phyloP scores from a whole-genome alignment of 306 rosid genomes.

The Rosa persica region DNA sequence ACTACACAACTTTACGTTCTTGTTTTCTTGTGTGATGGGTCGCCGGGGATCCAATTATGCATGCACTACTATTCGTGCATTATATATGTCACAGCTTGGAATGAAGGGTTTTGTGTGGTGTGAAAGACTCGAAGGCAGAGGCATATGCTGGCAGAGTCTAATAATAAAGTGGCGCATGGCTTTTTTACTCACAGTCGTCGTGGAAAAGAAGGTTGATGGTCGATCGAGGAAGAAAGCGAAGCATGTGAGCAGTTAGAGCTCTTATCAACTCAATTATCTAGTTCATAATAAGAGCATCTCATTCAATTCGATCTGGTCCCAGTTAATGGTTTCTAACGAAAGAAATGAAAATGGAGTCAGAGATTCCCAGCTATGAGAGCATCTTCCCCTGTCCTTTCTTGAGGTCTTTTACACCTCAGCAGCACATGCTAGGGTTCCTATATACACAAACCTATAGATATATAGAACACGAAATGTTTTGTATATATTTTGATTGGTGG shows the following conservation, averaged over 20 bases:
- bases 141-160: constrained; percentile 2
- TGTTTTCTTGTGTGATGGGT: constrained; percentile 34
- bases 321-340: background rate
- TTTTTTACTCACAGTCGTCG: constrained; percentile 19
- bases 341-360: background rate
- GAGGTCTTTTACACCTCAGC: constrained; percentile 46
- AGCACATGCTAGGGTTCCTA: constrained; percentile 45
- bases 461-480: constrained; percentile 2
- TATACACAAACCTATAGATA: background rate
- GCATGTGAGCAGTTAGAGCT: constrained; percentile 59
- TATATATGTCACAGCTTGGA: background rate
- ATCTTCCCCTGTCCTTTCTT: constrained; percentile 20
- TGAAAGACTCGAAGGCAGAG: constrained; percentile 29
- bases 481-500: constrained; percentile 30
- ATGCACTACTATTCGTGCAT: background rate
- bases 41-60: constrained; percentile 43
- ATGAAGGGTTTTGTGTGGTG: constrained; percentile 27
- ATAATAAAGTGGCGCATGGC: constrained; percentile 32
- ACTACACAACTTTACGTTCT: constrained; percentile 8
- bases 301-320: background rate
- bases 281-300: constrained; percentile 28
- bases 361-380: constrained; percentile 19
- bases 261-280: constrained; percentile 46
- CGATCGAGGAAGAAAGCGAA: constrained; percentile 6
- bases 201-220: constrained; percentile 23